phyloP scores from a whole-genome alignment of 305 asterid genomes.

The Fraxinus xanthoxyloides region DNA sequence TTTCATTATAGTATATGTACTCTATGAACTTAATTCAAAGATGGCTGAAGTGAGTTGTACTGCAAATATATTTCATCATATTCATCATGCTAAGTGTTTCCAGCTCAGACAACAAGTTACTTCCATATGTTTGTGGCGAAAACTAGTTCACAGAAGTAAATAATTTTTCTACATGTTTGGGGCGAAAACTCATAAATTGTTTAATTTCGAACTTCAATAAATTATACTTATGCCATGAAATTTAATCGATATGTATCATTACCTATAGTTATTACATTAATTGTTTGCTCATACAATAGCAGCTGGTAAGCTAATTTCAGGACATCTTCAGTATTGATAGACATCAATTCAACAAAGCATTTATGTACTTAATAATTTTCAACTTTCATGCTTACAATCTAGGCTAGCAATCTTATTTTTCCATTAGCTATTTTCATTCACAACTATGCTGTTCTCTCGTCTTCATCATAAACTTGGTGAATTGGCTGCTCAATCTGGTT shows the following conservation, averaged over 20 bases:
- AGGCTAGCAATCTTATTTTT: neutral
- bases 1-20: neutral
- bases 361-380: neutral
- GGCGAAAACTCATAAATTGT: neutral
- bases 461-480: too few relatives aligned
- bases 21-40: neutral
- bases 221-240: neutral
- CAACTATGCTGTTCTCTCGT: neutral
- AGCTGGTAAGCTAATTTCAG: neutral
- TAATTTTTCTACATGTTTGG: neutral
- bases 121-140: neutral
- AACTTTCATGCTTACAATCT: too few relatives aligned
- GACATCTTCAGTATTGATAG: neutral
- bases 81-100: neutral
- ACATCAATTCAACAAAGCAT: neutral
- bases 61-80: neutral
- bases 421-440: neutral
- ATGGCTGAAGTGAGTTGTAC: neutral
- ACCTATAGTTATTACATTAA: neutral
- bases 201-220: neutral
- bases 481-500: too few relatives aligned
- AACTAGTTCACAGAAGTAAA: too few relatives aligned
- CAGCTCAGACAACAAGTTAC: neutral
- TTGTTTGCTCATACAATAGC: neutral
- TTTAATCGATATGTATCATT: neutral